These are phyloP conservation scores for Citrullus amarus DNA, from an alignment of 306 rosid genomes.

Conservation along the genomic window DNA sequence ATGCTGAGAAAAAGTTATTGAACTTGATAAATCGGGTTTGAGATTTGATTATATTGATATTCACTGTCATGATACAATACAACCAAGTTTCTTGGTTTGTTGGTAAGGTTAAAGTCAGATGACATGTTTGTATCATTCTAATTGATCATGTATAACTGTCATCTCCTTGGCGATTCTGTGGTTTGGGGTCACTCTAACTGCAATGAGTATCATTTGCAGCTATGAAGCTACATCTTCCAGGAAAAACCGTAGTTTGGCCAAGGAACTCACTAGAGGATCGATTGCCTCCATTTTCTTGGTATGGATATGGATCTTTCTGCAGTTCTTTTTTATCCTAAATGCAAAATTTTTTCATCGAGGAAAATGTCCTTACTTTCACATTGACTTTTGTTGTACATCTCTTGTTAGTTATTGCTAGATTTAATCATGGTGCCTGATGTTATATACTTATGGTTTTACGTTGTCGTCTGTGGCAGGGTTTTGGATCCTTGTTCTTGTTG, in stretches of 20 bases:
- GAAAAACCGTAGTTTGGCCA: conserved; percentile 65
- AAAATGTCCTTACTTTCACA: neutral
- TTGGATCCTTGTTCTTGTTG: conserved; percentile 87
- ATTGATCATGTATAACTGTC: neutral
- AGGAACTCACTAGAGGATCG: conserved; percentile 72
- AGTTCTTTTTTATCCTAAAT: neutral
- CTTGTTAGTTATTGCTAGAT: neutral
- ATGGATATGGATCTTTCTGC: neutral
- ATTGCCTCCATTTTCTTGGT: conserved; percentile 47
- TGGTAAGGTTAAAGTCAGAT: neutral
- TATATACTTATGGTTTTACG: neutral
- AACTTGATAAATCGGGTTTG: neutral
- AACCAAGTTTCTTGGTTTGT: neutral
- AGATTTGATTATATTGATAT: neutral
- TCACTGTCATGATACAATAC: neutral
- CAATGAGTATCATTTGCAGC: neutral
- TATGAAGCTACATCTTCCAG: conserved; percentile 74
- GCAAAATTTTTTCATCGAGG: neutral
- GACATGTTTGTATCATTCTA: neutral
- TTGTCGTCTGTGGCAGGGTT: conserved; percentile 43
- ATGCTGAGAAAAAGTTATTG: neutral
- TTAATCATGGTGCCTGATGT: neutral
- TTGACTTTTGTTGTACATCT: neutral
- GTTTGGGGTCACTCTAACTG: neutral
- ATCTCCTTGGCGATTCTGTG: neutral